A percentile compares a stretch with the other conserved stretches of the same genome.
Conservation (phyloP, 2,329 filamentous ascomycete species). For the Thelonectria rubi region DNA sequence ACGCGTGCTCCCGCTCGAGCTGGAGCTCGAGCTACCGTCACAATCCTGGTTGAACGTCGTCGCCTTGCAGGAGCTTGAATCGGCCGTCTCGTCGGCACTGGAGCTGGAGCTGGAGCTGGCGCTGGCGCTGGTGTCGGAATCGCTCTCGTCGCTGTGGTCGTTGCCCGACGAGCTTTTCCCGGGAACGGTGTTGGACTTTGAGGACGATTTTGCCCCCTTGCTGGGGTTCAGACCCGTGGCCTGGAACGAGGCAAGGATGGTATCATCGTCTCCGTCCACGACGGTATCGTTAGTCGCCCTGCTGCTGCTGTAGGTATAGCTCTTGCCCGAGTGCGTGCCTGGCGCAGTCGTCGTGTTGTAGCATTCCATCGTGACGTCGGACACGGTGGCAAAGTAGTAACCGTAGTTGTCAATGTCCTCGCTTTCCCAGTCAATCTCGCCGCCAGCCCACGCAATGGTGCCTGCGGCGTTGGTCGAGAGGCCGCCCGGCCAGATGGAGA, state of each 20-base stretch:
- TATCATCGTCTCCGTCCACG: conserved; percentile 76
- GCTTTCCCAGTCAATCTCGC: conserved; percentile 83
- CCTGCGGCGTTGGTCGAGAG: conserved; percentile 80
- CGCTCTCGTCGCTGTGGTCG: conserved; percentile 10
- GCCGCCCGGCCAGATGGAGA: conserved; percentile 98
- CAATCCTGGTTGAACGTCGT: conserved; percentile 55
- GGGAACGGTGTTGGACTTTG: conserved; percentile 33
- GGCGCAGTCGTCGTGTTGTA: conserved; percentile 71
- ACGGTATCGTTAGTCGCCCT: conserved; percentile 80
- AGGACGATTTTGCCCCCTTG: conserved; percentile 47
- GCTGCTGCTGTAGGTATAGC: conserved; percentile 77
- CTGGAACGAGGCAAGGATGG: conserved; percentile 79
- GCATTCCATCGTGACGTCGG: conserved; percentile 82
- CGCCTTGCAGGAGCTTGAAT: conserved; percentile 47
- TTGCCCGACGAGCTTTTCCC: conserved; percentile 26
- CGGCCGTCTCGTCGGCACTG: conserved; percentile 29
- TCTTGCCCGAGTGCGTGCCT: conserved; percentile 73
- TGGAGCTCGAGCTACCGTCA: conserved; percentile 34
- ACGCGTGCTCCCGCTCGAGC: conserved; percentile 44
- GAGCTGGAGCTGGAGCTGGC: conserved; percentile 41
- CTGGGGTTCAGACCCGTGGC: conserved; percentile 82
- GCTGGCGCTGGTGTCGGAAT: conserved; percentile 18
- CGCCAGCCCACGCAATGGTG: conserved; percentile 92
- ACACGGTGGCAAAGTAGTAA: conserved; percentile 87
- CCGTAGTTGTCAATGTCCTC: conserved; percentile 81